Evolutionary conservation across 164 flowering plant genomes (phyloP), one percentile per base, ranked within the genome.

Genomic region (Warburgia ugandensis): DNA sequence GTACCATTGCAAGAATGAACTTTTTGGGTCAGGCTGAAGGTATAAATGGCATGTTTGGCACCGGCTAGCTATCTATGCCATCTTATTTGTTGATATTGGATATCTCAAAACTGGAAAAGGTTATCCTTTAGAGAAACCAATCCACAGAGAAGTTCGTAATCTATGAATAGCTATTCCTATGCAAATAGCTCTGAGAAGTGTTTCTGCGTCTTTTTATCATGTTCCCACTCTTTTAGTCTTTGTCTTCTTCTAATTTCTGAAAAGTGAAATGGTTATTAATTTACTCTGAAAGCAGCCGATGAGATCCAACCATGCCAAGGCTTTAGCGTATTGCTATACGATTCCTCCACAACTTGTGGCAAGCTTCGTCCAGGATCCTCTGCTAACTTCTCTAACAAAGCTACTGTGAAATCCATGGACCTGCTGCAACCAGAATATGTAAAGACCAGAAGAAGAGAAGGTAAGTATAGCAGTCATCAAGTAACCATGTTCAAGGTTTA

Each of bases 251-350:
- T 6, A 6, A 8, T 0, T 3, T 5, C 6, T 4, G 6, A 10
- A 42, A 6, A 48, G 5, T 31, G 35, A 19, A n/a, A 12, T 50
- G 29, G 29, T 25, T 2, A 23, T 10, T 30, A 12, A 6, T 7
- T 52, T 74, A 83, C 97, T 66, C 62, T 80, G 58, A 67, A 83
- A 33, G 97, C 97, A 40, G 95, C 84, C 1, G 86, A 65, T 13
- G 95, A 75, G 53, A 89, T 89, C 97, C 97, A 89, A 29, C 94
- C 83, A 71, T 89, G 97, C 90, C 94, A 86, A 33, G 86, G 97
- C 55, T 80, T 86, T 49, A 89, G 66, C 35, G 90, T 73, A n/a
- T 48, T 19, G 28, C 50, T 56, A 49, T 89, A 89, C 1, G 94
- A 65, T 30, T 80, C 87, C 64, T 86, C 88, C 40, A 89, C 84